Conservation (phyloP, 805 yeast species). For the Cyberlindnera galapagoensis region DNA sequence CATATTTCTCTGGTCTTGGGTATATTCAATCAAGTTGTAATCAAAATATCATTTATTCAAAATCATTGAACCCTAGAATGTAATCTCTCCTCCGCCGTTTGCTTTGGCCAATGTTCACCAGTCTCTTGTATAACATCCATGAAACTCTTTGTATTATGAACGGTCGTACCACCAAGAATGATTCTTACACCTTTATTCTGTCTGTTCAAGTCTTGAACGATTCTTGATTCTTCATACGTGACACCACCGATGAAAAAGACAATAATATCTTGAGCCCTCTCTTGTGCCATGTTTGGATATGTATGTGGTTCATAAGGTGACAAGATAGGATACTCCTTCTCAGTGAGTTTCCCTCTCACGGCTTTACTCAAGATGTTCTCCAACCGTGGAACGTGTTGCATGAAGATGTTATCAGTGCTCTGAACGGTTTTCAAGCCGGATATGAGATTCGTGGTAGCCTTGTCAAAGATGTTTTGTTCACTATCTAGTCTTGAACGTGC, state of each 20-base stretch:
- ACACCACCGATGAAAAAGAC: constrained; percentile 80
- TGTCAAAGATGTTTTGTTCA: constrained; percentile 25
- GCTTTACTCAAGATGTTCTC: constrained; percentile 32
- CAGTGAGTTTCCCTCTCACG: constrained; percentile 29
- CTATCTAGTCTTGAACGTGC: constrained; percentile 33
- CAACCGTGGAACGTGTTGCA: constrained; percentile 85
- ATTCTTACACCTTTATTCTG: constrained; percentile 51
- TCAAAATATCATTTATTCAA: neutral
- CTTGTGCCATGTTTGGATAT: constrained; percentile 18
- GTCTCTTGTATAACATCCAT: constrained; percentile 29
- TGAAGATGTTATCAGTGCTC: constrained; percentile 64
- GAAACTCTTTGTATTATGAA: constrained; percentile 39
- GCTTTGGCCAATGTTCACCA: constrained; percentile 31
- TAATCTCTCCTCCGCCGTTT: constrained; percentile 8
- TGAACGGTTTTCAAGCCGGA: constrained; percentile 32
- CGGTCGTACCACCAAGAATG: constrained; percentile 76
- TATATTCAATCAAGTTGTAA: no score
- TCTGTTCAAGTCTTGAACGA: constrained; percentile 64
- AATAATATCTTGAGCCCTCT: constrained; percentile 57
- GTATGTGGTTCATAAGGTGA: constrained; percentile 24
- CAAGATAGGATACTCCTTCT: constrained; percentile 37
- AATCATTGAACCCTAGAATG: constrained; percentile 6
- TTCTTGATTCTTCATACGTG: constrained; percentile 87
- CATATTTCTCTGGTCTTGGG: neutral
- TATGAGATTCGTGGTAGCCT: constrained; percentile 22